A percentile compares a stretch with the other conserved stretches of the same genome.
These are phyloP conservation scores for Wickerhamomyces rabaulensis DNA, from an alignment of 805 yeast genomes.

Conservation along the genomic window DNA sequence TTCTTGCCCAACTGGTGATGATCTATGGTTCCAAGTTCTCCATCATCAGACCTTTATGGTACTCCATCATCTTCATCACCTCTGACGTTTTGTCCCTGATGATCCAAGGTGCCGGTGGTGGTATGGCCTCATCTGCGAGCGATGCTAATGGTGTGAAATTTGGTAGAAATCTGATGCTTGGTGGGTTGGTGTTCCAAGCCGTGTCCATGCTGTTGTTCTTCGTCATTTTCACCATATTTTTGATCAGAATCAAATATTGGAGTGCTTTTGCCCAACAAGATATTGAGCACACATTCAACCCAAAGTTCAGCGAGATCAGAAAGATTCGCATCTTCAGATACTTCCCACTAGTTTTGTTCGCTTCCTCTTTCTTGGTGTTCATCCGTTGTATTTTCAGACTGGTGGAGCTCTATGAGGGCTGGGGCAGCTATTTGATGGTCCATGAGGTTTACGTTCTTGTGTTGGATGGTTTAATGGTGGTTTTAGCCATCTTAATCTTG, in stretches of 20 bases:
- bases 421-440: slow-evolving; percentile 59
- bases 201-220: slow-evolving; percentile 60
- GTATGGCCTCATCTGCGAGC: slow-evolving; percentile 24
- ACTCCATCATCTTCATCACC: slow-evolving; percentile 57
- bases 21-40: slow-evolving; percentile 55
- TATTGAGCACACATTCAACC: slow-evolving; percentile 30
- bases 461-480: slow-evolving; percentile 59
- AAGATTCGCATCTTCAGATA: slow-evolving; percentile 29
- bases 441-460: slow-evolving; percentile 55
- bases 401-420: slow-evolving; percentile 67
- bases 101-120: slow-evolving; percentile 71
- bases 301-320: slow-evolving; percentile 32
- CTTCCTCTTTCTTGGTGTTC: slow-evolving; percentile 49
- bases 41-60: slow-evolving; percentile 47
- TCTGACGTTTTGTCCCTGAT: slow-evolving; percentile 62
- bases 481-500: slow-evolving; percentile 40
- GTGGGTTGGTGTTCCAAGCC: slow-evolving; percentile 76
- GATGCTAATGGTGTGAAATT: slow-evolving; percentile 23
- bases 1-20: slow-evolving; percentile 61
- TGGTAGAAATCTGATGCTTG: slow-evolving; percentile 69
- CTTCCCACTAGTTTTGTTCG: slow-evolving; percentile 41
- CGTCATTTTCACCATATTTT: slow-evolving; percentile 41
- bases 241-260: slow-evolving; percentile 32
- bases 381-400: slow-evolving; percentile 70
- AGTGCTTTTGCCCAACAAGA: slow-evolving; percentile 20